Conservation (phyloP, 352 stramenopile genomes). For the Pythium volutum region DNA sequence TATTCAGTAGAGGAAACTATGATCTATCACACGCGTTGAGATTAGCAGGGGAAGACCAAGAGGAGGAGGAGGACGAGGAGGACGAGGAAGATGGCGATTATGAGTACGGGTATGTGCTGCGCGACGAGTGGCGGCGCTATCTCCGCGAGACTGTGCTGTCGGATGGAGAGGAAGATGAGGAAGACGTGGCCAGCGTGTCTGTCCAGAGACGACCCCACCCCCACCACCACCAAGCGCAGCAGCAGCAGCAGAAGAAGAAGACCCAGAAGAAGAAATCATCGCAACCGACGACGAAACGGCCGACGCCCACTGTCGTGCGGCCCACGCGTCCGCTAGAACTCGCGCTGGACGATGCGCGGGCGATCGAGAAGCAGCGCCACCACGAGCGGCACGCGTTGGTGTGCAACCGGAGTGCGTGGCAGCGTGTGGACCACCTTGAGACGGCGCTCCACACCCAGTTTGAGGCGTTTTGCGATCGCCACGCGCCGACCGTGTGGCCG, state of each 20-base stretch:
- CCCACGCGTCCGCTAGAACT: constrained; percentile 30
- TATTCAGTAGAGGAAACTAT: neutral
- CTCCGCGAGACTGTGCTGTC: constrained; percentile 30
- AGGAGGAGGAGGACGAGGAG: constrained; percentile 5
- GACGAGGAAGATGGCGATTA: constrained; percentile 42
- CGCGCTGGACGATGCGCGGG: constrained; percentile 34
- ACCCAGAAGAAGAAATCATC: constrained; percentile 2
- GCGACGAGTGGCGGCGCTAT: constrained; percentile 63
- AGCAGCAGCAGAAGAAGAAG: neutral
- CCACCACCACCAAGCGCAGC: neutral
- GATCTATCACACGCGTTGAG: neutral
- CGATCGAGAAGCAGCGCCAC: constrained; percentile 35
- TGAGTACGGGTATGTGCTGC: constrained; percentile 72
- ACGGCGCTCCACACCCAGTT: constrained; percentile 51
- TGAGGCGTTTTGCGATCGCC: constrained; percentile 62
- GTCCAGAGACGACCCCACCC: neutral
- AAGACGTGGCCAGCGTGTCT: neutral
- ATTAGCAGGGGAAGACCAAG: neutral
- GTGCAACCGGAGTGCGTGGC: too few species aligned
- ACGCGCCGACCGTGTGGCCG: constrained; percentile 63
- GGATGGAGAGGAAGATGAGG: neutral
- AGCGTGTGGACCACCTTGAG: constrained; percentile 36
- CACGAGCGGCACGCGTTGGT: too few species aligned
- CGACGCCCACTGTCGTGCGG: neutral
- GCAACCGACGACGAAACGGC: neutral